Conservation (phyloP, 2,329 filamentous ascomycete species). For the Teratosphaeria zuluensis region DNA sequence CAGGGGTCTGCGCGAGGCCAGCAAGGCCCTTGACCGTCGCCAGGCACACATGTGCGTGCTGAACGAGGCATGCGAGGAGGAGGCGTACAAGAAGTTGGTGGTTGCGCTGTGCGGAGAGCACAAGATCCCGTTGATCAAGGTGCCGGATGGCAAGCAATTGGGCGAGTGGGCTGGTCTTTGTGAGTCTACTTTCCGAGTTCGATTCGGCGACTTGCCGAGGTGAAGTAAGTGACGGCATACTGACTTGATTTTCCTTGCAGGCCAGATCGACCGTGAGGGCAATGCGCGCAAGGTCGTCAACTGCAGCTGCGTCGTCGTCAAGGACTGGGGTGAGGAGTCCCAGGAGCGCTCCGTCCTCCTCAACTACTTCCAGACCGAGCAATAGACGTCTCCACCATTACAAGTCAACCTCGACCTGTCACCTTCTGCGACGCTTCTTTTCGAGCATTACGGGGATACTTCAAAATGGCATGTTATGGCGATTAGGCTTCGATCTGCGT, state of each 20-base stretch:
- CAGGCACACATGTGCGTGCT: conserved; percentile 99
- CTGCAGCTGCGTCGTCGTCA: conserved; percentile 99
- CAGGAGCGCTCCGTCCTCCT: conserved; percentile 98
- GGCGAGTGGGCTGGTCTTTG: conserved; percentile 99
- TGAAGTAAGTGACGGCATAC: not conserved
- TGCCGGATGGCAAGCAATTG: conserved; percentile 98
- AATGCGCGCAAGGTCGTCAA: conserved; percentile 99
- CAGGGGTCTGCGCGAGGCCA: conserved; percentile 94
- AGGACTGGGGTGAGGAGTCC: conserved; percentile 99
- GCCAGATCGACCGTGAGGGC: conserved; percentile 96
- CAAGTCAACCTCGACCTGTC: not conserved
- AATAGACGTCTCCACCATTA: conserved; percentile 28
- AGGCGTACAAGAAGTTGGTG: conserved; percentile 99
- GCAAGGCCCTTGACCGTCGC: conserved; percentile 96
- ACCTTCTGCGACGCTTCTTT: not conserved
- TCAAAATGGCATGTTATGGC: not conserved
- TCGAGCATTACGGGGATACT: not conserved
- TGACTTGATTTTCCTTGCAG: conserved; percentile 36
- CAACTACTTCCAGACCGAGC: conserved; percentile 98
- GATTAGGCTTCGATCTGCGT: not conserved
- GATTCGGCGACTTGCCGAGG: not conserved
- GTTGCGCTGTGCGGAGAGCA: conserved; percentile 98
- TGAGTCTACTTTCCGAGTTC: no score
- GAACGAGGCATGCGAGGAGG: conserved; percentile 99
- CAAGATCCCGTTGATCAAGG: conserved; percentile 99